Evolutionary conservation across 208 protist genomes (phyloP).

Genomic region (Trypanosoma theileri): DNA sequence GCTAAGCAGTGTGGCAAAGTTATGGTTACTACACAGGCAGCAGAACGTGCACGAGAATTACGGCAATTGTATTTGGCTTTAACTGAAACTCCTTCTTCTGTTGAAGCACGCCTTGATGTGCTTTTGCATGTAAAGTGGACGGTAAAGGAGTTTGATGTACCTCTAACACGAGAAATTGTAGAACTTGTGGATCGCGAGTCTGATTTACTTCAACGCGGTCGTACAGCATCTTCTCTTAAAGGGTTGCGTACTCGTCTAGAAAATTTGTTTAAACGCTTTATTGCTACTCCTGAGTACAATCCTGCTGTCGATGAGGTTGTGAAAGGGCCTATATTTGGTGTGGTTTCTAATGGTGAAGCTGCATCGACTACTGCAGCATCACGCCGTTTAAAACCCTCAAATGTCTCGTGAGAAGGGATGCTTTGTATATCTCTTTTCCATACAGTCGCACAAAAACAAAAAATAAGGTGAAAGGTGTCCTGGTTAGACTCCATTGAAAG

Average conservation of each 20-base stretch:
- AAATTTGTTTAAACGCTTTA: conserved; percentile 94
- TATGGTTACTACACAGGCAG: conserved; percentile 15
- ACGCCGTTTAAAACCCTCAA: conserved; percentile 18
- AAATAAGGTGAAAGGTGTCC: neutral
- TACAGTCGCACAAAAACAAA: neutral
- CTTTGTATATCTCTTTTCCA: neutral
- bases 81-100: conserved; percentile 29
- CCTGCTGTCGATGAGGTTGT: conserved; percentile 78
- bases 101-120: conserved; percentile 92
- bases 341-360: conserved; percentile 2
- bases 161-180: conserved; percentile 87
- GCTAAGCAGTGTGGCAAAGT: conserved; percentile 80
- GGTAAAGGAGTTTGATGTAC: conserved; percentile 93
- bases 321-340: conserved; percentile 18
- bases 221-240: conserved; percentile 57
- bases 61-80: conserved; percentile 89
- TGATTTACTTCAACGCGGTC: conserved; percentile 93
- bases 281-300: conserved; percentile 95
- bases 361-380: neutral
- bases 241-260: conserved; percentile 87
- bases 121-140: conserved; percentile 97
- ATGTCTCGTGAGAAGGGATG: conserved; percentile 1
- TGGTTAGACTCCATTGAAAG: neutral
- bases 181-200: conserved; percentile 97
- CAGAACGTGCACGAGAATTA: conserved; percentile 92